Conservation (phyloP, 495 filamentous ascomycete species). For the Podospora pseudoanserina region DNA sequence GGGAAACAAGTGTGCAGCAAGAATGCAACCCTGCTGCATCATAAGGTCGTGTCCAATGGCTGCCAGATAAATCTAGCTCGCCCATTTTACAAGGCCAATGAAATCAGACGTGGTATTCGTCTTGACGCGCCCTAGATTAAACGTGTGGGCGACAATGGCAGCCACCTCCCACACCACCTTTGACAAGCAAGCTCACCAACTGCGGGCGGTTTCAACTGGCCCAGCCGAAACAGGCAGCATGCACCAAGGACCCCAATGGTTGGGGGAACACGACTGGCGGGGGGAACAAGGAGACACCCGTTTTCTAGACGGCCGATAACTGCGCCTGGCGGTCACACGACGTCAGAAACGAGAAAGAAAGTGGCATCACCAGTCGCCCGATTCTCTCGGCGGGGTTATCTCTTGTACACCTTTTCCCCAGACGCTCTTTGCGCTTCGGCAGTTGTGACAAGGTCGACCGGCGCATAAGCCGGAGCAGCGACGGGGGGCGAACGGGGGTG, state of each 20-base stretch:
- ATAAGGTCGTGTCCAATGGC: conserved; percentile 1
- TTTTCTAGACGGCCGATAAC: conserved; percentile 3
- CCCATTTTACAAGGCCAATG: conserved; percentile 22
- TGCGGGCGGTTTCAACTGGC: conserved; percentile 19
- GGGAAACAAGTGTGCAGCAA: conserved; percentile 5
- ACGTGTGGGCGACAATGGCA: conserved; percentile 15
- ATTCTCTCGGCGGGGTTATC: conserved; percentile 1
- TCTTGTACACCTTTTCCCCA: background rate
- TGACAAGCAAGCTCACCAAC: background rate
- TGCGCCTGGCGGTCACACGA: conserved; percentile 15
- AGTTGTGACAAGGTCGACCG: conserved; percentile 2
- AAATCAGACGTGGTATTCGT: conserved; percentile 17
- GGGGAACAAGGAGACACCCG: background rate
- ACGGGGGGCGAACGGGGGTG: conserved; percentile 3
- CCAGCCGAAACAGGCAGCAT: conserved; percentile 14
- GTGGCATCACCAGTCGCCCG: conserved; percentile 18
- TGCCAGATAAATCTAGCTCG: conserved; percentile 9
- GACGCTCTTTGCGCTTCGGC: background rate
- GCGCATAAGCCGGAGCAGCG: background rate
- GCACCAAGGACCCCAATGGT: background rate
- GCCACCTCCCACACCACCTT: background rate
- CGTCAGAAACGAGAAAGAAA: conserved; percentile 13
- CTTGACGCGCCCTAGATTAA: conserved; percentile 10
- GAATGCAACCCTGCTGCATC: conserved; percentile 14
- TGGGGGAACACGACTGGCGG: conserved; percentile 1